These are phyloP conservation scores for Fistulinella prunicolor DNA, from an alignment of 768 basidiomycete species.

Conservation along the genomic window DNA sequence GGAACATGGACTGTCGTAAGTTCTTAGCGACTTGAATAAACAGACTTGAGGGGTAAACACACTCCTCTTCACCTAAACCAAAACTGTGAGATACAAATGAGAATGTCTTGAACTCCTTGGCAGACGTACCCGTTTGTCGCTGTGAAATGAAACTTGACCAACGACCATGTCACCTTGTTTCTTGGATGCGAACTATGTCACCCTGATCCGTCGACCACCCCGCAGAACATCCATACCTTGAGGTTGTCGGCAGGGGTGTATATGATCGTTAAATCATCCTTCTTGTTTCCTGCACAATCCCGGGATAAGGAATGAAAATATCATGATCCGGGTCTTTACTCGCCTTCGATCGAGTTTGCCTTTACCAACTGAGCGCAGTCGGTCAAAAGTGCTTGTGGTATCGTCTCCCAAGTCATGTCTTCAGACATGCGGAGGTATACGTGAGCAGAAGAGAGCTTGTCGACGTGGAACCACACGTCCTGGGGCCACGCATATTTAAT, in stretches of 20 bases:
- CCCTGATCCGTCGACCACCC: background rate
- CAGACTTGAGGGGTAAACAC: slow-evolving; percentile 1
- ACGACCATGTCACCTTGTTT: slow-evolving; percentile 99
- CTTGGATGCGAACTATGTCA: slow-evolving; percentile 39
- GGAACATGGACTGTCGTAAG: slow-evolving; percentile 60
- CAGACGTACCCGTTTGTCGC: slow-evolving; percentile 69
- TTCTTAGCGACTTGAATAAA: background rate
- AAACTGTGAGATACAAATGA: background rate
- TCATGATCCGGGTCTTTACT: background rate
- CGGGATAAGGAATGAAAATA: background rate
- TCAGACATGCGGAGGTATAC: slow-evolving; percentile 91
- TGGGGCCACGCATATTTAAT: slow-evolving; percentile 90
- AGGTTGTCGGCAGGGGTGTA: slow-evolving; percentile 92
- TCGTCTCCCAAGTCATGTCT: slow-evolving; percentile 82
- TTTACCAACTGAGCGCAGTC: slow-evolving; percentile 97
- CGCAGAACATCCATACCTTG: slow-evolving; percentile 52
- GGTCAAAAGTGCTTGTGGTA: slow-evolving; percentile 70
- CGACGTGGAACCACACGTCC: slow-evolving; percentile 95
- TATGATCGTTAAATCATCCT: slow-evolving; percentile 88
- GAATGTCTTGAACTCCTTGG: background rate
- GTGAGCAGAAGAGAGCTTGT: slow-evolving; percentile 95
- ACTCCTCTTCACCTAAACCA: slow-evolving; percentile 78
- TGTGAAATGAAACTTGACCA: slow-evolving; percentile 94
- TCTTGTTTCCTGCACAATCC: slow-evolving; percentile 77
- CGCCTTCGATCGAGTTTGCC: slow-evolving; percentile 94